Percentiles rank a stretch among this genome's conserved stretches.
phyloP scores from a whole-genome alignment of 202 grass and related monocot species.

The Carex arenaria region DNA sequence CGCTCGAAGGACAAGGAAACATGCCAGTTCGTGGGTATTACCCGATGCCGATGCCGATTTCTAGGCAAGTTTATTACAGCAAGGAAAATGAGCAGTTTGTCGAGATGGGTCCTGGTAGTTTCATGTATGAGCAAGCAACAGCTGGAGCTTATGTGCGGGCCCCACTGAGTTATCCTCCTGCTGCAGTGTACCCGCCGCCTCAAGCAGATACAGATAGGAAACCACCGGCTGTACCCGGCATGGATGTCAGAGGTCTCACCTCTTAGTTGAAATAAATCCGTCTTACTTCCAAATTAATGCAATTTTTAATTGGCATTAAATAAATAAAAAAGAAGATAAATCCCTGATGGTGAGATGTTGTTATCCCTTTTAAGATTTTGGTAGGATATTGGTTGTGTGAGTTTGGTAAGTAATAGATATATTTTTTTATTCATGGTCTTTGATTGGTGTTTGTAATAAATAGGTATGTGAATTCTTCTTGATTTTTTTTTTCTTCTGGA shows the following conservation, averaged over 20 bases:
- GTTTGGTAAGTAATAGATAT: conserved; percentile 22
- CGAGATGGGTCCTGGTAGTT: conserved; percentile 2
- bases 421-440: conserved; percentile 13
- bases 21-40: conserved; percentile 3
- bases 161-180: conserved; percentile 3
- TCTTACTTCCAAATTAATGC: background rate
- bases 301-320: conserved; percentile 2
- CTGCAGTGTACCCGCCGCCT: conserved; percentile 13
- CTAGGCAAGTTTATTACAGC: background rate
- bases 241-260: conserved; percentile 7
- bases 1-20: conserved; percentile 16
- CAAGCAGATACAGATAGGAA: conserved; percentile 12
- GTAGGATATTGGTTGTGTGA: background rate
- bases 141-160: conserved; percentile 8
- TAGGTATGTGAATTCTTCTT: conserved; percentile 2
- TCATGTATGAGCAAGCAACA: conserved; percentile 10
- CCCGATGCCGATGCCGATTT: background rate
- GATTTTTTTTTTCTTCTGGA: conserved; percentile 11
- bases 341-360: background rate
- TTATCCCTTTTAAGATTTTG: conserved; percentile 19
- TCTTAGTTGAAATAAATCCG: background rate
- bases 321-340: background rate
- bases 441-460: conserved; percentile 22
- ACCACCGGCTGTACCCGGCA: background rate
- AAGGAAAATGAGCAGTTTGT: conserved; percentile 18